Base-by-base conservation (phyloP, 1,284 basidiomycete species). In the Malassezia arunalokei region DNA sequence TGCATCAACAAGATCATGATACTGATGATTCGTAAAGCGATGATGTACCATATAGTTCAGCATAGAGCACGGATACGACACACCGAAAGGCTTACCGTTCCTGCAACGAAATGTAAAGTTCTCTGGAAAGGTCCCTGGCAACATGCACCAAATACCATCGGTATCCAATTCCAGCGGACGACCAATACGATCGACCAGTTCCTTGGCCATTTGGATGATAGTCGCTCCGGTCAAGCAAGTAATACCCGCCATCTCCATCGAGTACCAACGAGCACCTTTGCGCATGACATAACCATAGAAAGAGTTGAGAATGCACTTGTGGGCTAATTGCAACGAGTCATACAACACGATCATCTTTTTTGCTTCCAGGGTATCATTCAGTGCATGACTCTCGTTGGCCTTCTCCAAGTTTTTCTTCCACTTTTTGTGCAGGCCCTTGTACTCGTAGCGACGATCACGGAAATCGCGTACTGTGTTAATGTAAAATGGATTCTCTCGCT, bases 221-320 rank as follows among this genome's bases (percentile, higher is more conserved):
- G 83, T 88, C 6, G 94, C 91, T n/a, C 94, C 94, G 0, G 94
- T 98, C 43, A 98, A 77, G 76, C 94, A 99, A 8, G 94, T 99
- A 65, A 99, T 96, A 17, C 94, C 94, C 0, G 94, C 94, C 94
- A 99, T 99, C 77, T 99, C 94, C 94, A 99, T 98, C 35, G 91
- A 96, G 76, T 98, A 92, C 94, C 94, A 99, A 20, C 94, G 80
- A 14, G 94, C 94, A 53, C 94, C 94, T 74, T 99, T 99, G 35
- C 92, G 84, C 94, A 98, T 99, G 74, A 99, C 94, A 69, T 98
- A 99, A 43, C 94, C 94, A 74, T 98, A 98, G 79, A 98, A 98
- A 3, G 92, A 96, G 78, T 99, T 98, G 64, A 99, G 82, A 73
- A 98, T 99, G 75, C 90, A 96, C 78, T 99, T 98, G 80, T 99